phyloP scores from a whole-genome alignment of 2,329 filamentous ascomycete genomes.

The Tolypocladium ovalisporum region DNA sequence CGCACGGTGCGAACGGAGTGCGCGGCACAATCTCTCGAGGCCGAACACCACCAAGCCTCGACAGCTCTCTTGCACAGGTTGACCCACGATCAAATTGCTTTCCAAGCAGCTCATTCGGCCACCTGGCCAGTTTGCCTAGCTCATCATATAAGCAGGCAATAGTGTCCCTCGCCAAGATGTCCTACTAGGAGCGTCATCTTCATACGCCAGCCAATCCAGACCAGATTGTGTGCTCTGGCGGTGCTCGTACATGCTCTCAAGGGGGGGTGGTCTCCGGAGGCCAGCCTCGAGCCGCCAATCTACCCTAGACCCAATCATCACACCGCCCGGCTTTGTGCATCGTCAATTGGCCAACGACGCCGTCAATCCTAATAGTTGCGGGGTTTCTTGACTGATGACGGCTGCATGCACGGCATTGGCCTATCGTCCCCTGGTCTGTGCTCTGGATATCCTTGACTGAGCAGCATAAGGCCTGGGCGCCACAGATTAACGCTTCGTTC shows the following conservation, averaged over 20 bases:
- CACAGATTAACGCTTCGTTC: conserved; percentile 4
- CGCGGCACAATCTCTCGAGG: neutral
- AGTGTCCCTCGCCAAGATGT: neutral
- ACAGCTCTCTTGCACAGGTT: neutral
- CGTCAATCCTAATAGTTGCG: conserved; percentile 17
- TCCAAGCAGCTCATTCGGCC: neutral
- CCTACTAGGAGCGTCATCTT: neutral
- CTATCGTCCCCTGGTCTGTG: neutral
- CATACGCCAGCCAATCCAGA: neutral
- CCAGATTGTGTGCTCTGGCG: neutral
- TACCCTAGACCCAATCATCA: conserved; percentile 14
- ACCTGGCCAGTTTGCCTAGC: neutral
- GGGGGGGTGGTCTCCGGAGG: too few relatives aligned
- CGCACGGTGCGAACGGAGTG: neutral
- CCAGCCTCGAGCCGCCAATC: conserved; percentile 8
- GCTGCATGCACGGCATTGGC: neutral
- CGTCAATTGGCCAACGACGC: conserved; percentile 14
- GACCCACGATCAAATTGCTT: neutral
- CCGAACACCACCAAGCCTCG: neutral
- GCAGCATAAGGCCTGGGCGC: neutral
- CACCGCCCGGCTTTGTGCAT: conserved; percentile 6
- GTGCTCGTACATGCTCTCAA: too few relatives aligned
- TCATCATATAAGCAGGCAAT: neutral
- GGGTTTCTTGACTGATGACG: conserved; percentile 7
- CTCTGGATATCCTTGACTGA: neutral